Percentiles rank a stretch among this genome's conserved stretches.
These are phyloP conservation scores for Exophiala bonariae DNA, from an alignment of 2,329 filamentous ascomycete genomes.

Conservation along the genomic window DNA sequence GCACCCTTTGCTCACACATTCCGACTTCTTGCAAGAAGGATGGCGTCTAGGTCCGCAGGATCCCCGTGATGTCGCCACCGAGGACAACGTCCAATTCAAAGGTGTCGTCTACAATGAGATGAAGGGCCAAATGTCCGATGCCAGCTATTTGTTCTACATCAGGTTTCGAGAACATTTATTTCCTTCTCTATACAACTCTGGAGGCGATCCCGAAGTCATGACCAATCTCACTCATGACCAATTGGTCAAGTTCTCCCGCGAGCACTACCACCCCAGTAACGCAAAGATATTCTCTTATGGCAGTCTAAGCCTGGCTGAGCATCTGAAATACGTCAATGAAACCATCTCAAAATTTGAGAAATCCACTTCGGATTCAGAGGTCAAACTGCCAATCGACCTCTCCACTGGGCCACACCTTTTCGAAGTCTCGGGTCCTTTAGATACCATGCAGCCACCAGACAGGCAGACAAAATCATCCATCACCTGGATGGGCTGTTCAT, in stretches of 20 bases:
- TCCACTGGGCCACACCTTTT: slow-evolving; percentile 66
- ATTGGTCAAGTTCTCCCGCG: slow-evolving; percentile 80
- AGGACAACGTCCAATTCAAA: slow-evolving; percentile 72
- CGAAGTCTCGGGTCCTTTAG: slow-evolving; percentile 75
- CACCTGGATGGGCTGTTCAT: slow-evolving; percentile 87
- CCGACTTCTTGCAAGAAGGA: slow-evolving; percentile 93
- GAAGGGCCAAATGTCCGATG: slow-evolving; percentile 99
- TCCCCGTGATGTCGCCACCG: slow-evolving; percentile 53
- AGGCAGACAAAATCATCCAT: slow-evolving; percentile 92
- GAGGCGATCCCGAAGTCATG: slow-evolving; percentile 93
- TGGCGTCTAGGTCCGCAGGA: slow-evolving; percentile 96
- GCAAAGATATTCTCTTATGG: slow-evolving; percentile 95
- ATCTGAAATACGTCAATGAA: slow-evolving; percentile 75
- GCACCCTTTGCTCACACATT: slow-evolving; percentile 82
- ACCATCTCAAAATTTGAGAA: slow-evolving; percentile 73
- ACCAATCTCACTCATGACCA: slow-evolving; percentile 92
- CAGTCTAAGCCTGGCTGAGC: slow-evolving; percentile 80
- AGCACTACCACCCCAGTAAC: slow-evolving; percentile 97
- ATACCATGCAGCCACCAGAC: slow-evolving; percentile 80
- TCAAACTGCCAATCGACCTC: slow-evolving; percentile 75
- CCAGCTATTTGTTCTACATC: slow-evolving; percentile 94
- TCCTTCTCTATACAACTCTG: slow-evolving; percentile 92
- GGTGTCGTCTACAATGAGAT: slow-evolving; percentile 99
- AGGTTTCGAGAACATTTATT: slow-evolving; percentile 93
- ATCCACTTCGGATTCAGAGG: slow-evolving; percentile 67